Base-by-base conservation (phyloP, 345 rosid species). In the Anacardium occidentale region DNA sequence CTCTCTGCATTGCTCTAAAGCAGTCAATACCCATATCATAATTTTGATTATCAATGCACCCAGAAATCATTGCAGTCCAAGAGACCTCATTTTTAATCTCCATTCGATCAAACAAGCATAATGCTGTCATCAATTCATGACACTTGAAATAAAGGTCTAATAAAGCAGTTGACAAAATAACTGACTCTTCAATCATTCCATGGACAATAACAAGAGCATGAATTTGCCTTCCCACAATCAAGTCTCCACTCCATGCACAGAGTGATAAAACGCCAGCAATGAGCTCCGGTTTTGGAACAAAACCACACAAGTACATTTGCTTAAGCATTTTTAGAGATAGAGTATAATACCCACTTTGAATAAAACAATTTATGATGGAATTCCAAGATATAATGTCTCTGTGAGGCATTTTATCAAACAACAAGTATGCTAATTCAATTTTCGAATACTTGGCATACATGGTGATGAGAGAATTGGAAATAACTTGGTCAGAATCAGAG, bases 1-100 rank as follows among this genome's bases (percentile, higher is more conserved):
- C 72, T 51, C 65, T 73, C 70, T 75, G 90, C 92, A 88, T 88
- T 13, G 74, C 81, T 37, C 77, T 70, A 75, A 88, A 75, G 76
- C 74, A 79, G 69, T 64, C 61, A 71, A 88, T 21, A 4, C 73
- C 85, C 83, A 70, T 68, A 10, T 34, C 72, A 60, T 75, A 76
- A 8, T 77, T 66, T 2, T 56, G 55, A 76, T 80, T 80, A 13
- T 78, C 84, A 68, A 68, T 62, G 53, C 83, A 86, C 8, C 92
- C 89, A 0, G 87, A 83, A 74, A 88, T 78, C 75, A 86, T 68
- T 21, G 89, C 82, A 0, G 90, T 86, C 90, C 90, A 88, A 0
- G 90, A 81, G 20, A 85, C 78, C 79, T 81, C 89, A 75, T 79
- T 86, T 76, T 81, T 79, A 26, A 74, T 71, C 62, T 73, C 78